Conservation (phyloP, 805 yeast genomes). For the Candida odintsovae region DNA sequence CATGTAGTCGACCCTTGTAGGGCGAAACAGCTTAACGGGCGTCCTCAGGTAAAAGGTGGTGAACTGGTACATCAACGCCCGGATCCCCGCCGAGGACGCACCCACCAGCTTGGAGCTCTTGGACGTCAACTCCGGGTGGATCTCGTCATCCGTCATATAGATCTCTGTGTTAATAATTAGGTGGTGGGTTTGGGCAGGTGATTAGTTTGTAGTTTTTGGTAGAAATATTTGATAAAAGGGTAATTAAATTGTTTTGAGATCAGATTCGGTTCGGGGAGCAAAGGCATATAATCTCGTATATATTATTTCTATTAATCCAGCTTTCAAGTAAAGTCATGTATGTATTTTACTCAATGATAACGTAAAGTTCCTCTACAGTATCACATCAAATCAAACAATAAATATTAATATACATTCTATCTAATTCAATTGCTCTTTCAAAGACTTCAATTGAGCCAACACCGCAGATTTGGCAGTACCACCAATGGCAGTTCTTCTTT, state of each 20-base stretch:
- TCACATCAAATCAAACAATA: no score
- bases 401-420: not conserved
- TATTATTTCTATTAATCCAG: no score
- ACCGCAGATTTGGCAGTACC: slow-evolving; percentile 95
- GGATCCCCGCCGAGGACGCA: slow-evolving; percentile 76
- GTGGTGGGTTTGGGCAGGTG: not conserved
- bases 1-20: slow-evolving; percentile 83
- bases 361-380: no score
- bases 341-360: no score
- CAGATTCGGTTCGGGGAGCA: not conserved
- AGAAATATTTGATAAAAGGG: no score
- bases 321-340: no score
- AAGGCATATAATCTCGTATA: no score
- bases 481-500: slow-evolving; percentile 93
- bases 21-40: slow-evolving; percentile 79
- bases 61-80: slow-evolving; percentile 77
- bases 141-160: not conserved
- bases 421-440: slow-evolving; percentile 25
- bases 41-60: slow-evolving; percentile 76
- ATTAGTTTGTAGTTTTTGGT: no score
- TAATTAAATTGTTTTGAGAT: no score
- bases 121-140: slow-evolving; percentile 26
- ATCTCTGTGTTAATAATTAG: not conserved
- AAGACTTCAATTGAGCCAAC: slow-evolving; percentile 53
- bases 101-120: slow-evolving; percentile 55